Base-by-base conservation (phyloP, 257 asterid genomes). In the Dorcoceras hygrometricum region DNA sequence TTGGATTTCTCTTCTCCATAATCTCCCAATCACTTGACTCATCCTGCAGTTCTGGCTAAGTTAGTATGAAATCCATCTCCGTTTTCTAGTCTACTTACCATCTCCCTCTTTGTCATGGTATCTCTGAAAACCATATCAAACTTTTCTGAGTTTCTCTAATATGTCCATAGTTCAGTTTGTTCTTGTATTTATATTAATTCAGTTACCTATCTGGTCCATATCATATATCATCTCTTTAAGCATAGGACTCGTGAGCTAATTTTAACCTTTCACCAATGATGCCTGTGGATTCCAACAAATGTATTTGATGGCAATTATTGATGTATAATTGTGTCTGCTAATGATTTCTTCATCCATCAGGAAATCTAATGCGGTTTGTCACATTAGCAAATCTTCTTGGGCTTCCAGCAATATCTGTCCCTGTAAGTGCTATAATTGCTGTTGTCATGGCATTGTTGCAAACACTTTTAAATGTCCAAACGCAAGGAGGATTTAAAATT, bases 381-480 rank as follows among this genome's bases (percentile, higher is more conserved):
- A 77, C 79, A n/a, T 56, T 92, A 12, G 92, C 93, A 57, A 94
- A 94, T 83, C 92, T 94, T 73, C 93, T 90, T 0, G 99, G 99
- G 48, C 76, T 94, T 84, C 99, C 97, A 14, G 97, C 97, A 53
- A 88, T 90, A 68, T 83, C 99, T 66, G 82, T 88, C 19, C 99
- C 97, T 12, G 99, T 94, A 77, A 93, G 95, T 77, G 62, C 58
- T 62, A 46, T 75, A 39, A 8, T 31, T 22, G 22, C 56, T 70
- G 64, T 54, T 31, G 34, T 19, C 14, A 53, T 63, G 23, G 5
- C n/a, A 36, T 31, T 54, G 16, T 5, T 63, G 53, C 1, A 4
- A 14, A 43, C 5, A 43, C 4, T 2, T 16, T 4, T 14, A 16
- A 1, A 14, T 43, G 16, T 43, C 2, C 20, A 43, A 14, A 43